phyloP scores from a whole-genome alignment of 345 rosid genomes.

The Rubroshorea leprosula region DNA sequence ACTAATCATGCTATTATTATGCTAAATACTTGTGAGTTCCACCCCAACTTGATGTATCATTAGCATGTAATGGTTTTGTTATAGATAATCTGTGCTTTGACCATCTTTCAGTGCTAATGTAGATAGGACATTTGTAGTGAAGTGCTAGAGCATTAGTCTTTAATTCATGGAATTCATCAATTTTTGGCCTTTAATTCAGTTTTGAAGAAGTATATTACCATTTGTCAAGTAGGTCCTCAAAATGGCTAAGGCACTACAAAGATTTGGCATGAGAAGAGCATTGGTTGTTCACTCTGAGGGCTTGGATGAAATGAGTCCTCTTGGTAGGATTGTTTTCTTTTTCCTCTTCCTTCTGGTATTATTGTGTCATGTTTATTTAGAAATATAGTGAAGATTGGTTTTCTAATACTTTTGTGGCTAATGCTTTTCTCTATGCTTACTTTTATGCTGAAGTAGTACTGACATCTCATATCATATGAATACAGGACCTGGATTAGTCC shows the following conservation, averaged over 20 bases:
- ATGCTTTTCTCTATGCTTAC: no score
- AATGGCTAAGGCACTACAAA: conserved; percentile 88
- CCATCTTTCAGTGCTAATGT: background rate
- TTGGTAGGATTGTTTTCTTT: conserved; percentile 42
- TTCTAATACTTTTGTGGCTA: background rate
- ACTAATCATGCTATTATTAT: no score
- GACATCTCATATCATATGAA: conserved; percentile 12
- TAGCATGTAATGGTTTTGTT: background rate
- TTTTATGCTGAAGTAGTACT: background rate
- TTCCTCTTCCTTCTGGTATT: background rate
- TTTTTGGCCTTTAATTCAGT: background rate
- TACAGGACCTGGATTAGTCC: conserved; percentile 69
- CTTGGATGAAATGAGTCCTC: conserved; percentile 94
- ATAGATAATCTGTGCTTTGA: background rate
- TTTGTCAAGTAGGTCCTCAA: conserved; percentile 56
- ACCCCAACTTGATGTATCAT: no score
- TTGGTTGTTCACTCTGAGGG: conserved; percentile 95
- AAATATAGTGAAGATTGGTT: background rate
- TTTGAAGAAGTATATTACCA: background rate
- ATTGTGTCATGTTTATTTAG: background rate
- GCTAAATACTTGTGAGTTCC: no score
- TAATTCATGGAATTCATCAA: background rate
- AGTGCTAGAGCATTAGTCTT: background rate
- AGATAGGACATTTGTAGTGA: background rate
- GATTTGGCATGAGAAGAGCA: conserved; percentile 90